Percentiles rank a stretch among this genome's conserved stretches.
phyloP scores from a whole-genome alignment of 345 rosid genomes.

The Hibiscus mutabilis region DNA sequence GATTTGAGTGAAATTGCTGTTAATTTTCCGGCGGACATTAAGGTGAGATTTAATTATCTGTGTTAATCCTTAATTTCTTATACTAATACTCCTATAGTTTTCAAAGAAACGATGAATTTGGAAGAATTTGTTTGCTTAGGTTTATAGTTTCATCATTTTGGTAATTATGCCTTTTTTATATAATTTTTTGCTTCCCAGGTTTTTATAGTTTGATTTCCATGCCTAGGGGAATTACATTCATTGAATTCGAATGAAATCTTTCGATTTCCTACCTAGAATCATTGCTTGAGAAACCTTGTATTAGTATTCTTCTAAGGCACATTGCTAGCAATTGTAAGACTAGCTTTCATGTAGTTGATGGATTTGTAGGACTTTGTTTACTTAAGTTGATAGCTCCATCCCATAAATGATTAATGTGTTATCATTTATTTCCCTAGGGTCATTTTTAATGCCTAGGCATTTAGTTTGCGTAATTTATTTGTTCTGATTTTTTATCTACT shows the following conservation, averaged over 20 bases:
- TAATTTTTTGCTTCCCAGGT: neutral
- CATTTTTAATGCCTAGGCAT: neutral
- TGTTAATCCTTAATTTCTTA: no score
- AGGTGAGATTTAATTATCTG: no score
- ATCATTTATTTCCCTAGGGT: neutral
- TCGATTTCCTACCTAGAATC: neutral
- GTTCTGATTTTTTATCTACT: no score
- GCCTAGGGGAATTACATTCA: neutral
- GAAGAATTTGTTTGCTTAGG: neutral
- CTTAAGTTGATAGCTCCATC: neutral
- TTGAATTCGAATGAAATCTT: neutral
- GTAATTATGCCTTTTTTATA: neutral
- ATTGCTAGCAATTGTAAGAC: neutral
- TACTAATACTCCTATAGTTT: no score
- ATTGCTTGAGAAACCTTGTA: no score
- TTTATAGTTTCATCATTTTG: neutral
- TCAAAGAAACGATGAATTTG: neutral
- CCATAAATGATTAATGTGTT: neutral
- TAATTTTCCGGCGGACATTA: no score
- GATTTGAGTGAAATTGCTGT: no score
- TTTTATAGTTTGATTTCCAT: no score
- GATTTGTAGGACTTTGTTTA: neutral
- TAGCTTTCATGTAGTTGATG: neutral
- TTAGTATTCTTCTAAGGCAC: neutral
- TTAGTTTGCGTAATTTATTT: no score